A percentile compares a stretch with the other conserved stretches of the same genome.
phyloP scores from a whole-genome alignment of 257 asterid species.

The Anisodus acutangulus region DNA sequence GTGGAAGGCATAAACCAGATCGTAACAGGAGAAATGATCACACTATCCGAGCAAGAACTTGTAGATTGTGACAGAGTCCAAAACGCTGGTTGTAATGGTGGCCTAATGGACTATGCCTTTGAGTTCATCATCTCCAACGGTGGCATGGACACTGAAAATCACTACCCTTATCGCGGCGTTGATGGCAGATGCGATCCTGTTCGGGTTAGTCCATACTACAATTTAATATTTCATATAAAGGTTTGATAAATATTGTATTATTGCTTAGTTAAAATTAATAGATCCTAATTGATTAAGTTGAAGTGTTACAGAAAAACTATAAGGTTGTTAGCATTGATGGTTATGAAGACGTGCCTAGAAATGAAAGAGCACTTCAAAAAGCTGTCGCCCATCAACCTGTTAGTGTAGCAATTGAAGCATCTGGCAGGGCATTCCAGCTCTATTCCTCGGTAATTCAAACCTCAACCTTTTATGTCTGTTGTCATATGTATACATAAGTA shows the following conservation, averaged over 20 bases:
- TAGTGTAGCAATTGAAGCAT: conserved; percentile 83
- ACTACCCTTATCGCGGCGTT: conserved; percentile 70
- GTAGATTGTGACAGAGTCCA: conserved; percentile 66
- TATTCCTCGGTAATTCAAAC: conserved; percentile 55
- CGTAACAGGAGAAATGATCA: conserved; percentile 59
- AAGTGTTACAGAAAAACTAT: conserved; percentile 61
- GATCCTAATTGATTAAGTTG: background rate
- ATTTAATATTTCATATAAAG: background rate
- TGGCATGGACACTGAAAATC: conserved; percentile 75
- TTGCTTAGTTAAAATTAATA: background rate
- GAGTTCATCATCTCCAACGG: conserved; percentile 70
- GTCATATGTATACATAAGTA: background rate
- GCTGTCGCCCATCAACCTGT: conserved; percentile 92
- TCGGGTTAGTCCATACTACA: conserved; percentile 46
- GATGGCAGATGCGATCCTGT: conserved; percentile 63
- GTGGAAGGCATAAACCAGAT: conserved; percentile 70
- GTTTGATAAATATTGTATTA: background rate
- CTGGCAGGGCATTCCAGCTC: conserved; percentile 75
- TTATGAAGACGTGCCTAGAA: conserved; percentile 69
- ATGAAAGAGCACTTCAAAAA: conserved; percentile 71
- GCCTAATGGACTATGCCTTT: conserved; percentile 84
- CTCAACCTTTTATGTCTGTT: background rate
- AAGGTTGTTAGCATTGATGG: conserved; percentile 81
- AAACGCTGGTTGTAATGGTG: conserved; percentile 76
- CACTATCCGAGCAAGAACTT: conserved; percentile 75